Percentiles rank a stretch among this genome's conserved stretches.
phyloP scores from a whole-genome alignment of 1,284 basidiomycete species.

The Ganoderma sinense region DNA sequence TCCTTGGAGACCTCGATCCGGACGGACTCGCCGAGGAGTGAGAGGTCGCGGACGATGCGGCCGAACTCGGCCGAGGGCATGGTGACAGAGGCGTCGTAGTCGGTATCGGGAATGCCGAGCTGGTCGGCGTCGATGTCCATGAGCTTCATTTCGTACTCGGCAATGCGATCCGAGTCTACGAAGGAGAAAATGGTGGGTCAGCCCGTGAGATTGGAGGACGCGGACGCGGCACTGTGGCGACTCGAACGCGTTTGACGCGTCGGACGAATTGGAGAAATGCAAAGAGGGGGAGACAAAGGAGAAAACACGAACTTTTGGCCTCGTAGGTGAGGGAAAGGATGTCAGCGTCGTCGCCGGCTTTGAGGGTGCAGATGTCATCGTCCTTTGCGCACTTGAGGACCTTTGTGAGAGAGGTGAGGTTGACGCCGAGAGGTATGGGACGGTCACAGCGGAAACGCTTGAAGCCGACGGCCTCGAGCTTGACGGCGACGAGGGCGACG shows the following conservation, averaged over 20 bases:
- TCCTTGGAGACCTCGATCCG: conserved; percentile 97
- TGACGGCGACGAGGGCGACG: conserved; percentile 93
- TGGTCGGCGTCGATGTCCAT: conserved; percentile 99
- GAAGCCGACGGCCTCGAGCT: conserved; percentile 82
- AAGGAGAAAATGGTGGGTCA: not conserved
- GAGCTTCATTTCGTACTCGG: conserved; percentile 99
- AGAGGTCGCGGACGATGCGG: conserved; percentile 93
- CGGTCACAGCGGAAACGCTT: conserved; percentile 94
- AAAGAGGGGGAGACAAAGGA: conserved; percentile 4
- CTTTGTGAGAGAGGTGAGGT: conserved; percentile 91
- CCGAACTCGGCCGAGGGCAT: conserved; percentile 91
- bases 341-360: conserved; percentile 93
- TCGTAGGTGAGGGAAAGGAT: conserved; percentile 92
- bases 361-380: conserved; percentile 93
- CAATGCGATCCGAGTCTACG: conserved; percentile 90
- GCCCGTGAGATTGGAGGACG: not conserved
- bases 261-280: not conserved
- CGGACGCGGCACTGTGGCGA: not conserved
- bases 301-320: conserved; percentile 75
- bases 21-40: conserved; percentile 93
- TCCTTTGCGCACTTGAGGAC: conserved; percentile 98
- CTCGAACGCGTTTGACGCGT: not conserved
- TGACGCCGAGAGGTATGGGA: conserved; percentile 93
- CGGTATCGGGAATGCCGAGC: conserved; percentile 97
- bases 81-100: conserved; percentile 94